Percentiles rank a stretch among this genome's conserved stretches.
These are phyloP conservation scores for Erysiphe neolycopersici DNA, from an alignment of 2,329 filamentous ascomycete genomes.

Conservation along the genomic window DNA sequence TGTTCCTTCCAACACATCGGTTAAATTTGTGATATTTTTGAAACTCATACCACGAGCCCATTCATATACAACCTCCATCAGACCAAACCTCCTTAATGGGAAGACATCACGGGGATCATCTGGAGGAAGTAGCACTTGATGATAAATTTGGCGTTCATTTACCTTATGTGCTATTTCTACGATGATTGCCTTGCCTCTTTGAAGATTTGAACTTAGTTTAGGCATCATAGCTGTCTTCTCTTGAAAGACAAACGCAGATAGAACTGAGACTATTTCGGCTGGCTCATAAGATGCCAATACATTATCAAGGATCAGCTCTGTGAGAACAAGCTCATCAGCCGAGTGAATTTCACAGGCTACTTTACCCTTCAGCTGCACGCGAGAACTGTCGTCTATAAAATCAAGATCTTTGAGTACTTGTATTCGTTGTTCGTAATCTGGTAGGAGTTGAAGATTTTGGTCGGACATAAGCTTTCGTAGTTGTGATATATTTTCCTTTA, in stretches of 20 bases:
- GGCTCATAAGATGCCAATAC: slow-evolving; percentile 86
- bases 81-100: slow-evolving; percentile 61
- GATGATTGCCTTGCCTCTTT: slow-evolving; percentile 62
- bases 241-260: slow-evolving; percentile 92
- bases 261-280: slow-evolving; percentile 80
- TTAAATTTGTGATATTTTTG: slow-evolving; percentile 88
- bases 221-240: slow-evolving; percentile 75
- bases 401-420: slow-evolving; percentile 72
- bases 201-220: slow-evolving; percentile 53
- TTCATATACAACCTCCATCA: slow-evolving; percentile 95
- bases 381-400: slow-evolving; percentile 67
- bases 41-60: slow-evolving; percentile 97
- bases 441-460: slow-evolving; percentile 82
- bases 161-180: slow-evolving; percentile 79
- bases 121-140: slow-evolving; percentile 73
- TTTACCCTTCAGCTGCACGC: slow-evolving; percentile 91
- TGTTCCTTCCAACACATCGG: slow-evolving; percentile 87
- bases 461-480: slow-evolving; percentile 78
- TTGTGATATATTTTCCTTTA: slow-evolving; percentile 76
- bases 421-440: slow-evolving; percentile 89
- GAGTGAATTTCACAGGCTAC: slow-evolving; percentile 97
- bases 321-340: slow-evolving; percentile 84
- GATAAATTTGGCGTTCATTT: slow-evolving; percentile 63
- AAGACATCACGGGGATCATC: slow-evolving; percentile 89
- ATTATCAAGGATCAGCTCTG: slow-evolving; percentile 88